phyloP scores from a whole-genome alignment of 1,139 yeast genomes.

The Saccharomyces hybrid region DNA sequence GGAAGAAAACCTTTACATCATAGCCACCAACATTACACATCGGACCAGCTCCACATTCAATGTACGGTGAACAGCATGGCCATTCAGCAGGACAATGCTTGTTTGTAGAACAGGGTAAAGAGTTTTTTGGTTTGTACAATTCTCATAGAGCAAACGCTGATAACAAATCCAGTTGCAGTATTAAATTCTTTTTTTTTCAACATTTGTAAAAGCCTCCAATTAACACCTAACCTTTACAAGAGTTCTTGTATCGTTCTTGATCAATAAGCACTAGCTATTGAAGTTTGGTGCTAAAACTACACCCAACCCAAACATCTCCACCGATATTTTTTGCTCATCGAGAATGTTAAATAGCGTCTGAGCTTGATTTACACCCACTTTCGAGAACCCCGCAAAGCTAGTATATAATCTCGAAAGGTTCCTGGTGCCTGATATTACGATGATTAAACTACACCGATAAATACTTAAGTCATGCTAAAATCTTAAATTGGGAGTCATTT shows the following conservation, averaged over 20 bases:
- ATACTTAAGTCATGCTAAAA: background rate
- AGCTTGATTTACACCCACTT: background rate
- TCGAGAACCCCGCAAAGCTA: background rate
- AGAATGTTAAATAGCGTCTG: background rate
- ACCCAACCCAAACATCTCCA: background rate
- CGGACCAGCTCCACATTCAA: constrained; percentile 77
- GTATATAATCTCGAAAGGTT: background rate
- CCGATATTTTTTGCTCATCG: background rate
- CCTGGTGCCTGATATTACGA: background rate
- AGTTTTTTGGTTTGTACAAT: constrained; percentile 17
- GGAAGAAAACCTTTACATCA: constrained; percentile 58
- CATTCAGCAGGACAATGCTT: constrained; percentile 56
- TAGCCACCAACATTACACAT: constrained; percentile 71
- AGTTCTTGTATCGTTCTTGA: background rate
- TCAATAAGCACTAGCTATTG: background rate
- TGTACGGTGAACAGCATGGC: constrained; percentile 82
- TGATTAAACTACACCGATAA: background rate
- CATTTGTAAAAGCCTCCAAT: background rate
- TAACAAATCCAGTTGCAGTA: background rate
- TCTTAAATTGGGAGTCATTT: background rate
- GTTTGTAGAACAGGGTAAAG: constrained; percentile 44
- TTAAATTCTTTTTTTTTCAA: background rate
- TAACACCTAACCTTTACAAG: background rate
- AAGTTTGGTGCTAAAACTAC: background rate
- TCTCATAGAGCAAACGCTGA: constrained; percentile 7